Conservation (phyloP, 2,329 filamentous ascomycete genomes). For the Beauveria australis region DNA sequence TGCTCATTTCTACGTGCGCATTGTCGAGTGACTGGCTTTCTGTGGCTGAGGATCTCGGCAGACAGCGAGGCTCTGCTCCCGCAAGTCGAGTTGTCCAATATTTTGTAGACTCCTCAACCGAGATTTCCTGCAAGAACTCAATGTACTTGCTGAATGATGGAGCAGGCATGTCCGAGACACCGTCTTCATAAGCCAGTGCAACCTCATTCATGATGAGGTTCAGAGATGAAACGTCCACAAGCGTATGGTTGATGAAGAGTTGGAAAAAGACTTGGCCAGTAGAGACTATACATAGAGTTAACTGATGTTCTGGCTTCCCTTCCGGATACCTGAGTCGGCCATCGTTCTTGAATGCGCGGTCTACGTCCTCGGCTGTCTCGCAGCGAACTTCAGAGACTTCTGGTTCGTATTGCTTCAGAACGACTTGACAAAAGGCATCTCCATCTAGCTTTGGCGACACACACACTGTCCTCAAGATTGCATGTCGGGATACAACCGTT, state of each 20-base stretch:
- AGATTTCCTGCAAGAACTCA: background rate
- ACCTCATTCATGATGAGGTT: background rate
- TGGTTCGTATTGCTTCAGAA: background rate
- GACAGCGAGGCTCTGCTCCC: background rate
- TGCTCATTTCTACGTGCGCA: conserved; percentile 1
- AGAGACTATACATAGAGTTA: background rate
- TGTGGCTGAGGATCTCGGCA: background rate
- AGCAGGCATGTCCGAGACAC: background rate
- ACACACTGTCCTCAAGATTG: background rate
- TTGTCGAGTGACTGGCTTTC: background rate
- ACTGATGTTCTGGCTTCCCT: background rate
- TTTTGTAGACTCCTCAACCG: background rate
- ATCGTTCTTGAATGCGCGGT: background rate
- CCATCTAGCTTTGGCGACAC: background rate
- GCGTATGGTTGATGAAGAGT: background rate
- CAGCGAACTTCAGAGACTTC: background rate
- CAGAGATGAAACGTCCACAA: background rate
- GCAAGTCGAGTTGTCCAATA: background rate
- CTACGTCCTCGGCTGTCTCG: background rate
- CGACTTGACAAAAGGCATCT: background rate
- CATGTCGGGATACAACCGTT: background rate
- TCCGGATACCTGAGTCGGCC: background rate
- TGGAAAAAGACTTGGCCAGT: background rate
- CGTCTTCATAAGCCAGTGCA: background rate
- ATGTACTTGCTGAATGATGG: background rate